Conservation (phyloP, 805 yeast genomes). For the Yamadazyma phyllophila region DNA sequence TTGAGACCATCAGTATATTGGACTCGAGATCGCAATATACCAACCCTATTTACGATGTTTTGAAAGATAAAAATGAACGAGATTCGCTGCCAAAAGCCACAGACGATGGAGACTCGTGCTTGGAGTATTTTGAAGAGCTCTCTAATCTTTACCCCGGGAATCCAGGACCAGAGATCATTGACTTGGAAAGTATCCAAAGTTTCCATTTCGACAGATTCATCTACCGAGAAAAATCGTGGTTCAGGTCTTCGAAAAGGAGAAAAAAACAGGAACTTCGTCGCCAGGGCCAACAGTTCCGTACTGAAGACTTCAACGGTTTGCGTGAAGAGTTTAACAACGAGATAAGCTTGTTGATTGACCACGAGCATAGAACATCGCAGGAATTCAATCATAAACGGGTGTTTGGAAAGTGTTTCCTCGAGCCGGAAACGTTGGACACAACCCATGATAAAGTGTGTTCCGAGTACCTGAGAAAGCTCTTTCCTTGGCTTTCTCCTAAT, state of each 20-base stretch:
- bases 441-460: conserved; percentile 13
- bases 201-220: conserved; percentile 18
- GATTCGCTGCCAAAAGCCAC: neutral
- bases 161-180: conserved; percentile 9
- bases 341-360: conserved; percentile 8
- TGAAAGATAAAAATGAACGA: conserved; percentile 3
- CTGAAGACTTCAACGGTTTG: conserved; percentile 14
- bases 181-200: conserved; percentile 10
- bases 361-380: conserved; percentile 18
- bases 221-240: conserved; percentile 27
- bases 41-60: conserved; percentile 19
- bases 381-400: conserved; percentile 23
- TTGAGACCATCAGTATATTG: conserved; percentile 9
- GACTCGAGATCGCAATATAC: conserved; percentile 11
- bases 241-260: conserved; percentile 18
- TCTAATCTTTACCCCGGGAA: conserved; percentile 7
- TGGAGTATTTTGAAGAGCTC: conserved; percentile 18
- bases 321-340: conserved; percentile 10
- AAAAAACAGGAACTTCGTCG: conserved; percentile 15
- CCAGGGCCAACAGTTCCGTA: conserved; percentile 13
- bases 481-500: conserved; percentile 31
- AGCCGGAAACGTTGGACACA: neutral
- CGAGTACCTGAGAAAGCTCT: conserved; percentile 16
- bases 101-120: conserved; percentile 12
- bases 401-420: conserved; percentile 26